Percentiles rank a stretch among this genome's conserved stretches.
phyloP scores from a whole-genome alignment of 208 protist genomes.

The Crithidia fasciculata region DNA sequence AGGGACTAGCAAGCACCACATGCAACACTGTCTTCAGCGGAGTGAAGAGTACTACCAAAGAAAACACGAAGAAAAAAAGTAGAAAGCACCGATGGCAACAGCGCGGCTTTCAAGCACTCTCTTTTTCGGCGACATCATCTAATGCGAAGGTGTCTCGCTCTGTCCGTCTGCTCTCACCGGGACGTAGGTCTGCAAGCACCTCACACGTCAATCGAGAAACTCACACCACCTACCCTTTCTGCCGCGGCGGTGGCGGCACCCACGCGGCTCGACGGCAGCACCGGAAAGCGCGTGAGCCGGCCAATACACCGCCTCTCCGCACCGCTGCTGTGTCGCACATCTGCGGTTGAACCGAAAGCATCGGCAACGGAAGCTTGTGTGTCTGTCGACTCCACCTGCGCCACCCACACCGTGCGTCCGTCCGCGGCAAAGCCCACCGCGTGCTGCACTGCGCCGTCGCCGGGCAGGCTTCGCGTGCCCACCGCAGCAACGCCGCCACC shows the following conservation, averaged over 20 bases:
- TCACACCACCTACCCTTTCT: neutral
- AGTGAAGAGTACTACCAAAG: no score
- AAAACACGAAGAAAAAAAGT: no score
- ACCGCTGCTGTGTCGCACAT: no score
- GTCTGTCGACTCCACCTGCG: constrained; percentile 26
- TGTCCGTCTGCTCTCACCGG: neutral
- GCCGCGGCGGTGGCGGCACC: neutral
- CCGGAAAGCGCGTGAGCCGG: constrained; percentile 12
- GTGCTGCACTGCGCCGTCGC: constrained; percentile 17
- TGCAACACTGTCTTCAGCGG: no score
- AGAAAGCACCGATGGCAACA: no score
- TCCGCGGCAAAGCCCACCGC: constrained; percentile 22
- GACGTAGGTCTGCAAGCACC: no score
- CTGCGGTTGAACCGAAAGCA: neutral
- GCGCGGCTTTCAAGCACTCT: no score
- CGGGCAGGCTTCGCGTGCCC: neutral
- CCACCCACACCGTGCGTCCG: constrained; percentile 30
- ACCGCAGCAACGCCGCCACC: neutral
- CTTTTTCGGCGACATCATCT: no score
- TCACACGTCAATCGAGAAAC: constrained; percentile 6
- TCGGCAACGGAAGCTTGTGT: constrained; percentile 8
- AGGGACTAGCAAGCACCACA: no score
- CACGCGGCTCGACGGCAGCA: neutral
- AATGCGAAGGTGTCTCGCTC: neutral
- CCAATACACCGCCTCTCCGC: constrained; percentile 15